phyloP scores from a whole-genome alignment of 805 yeast genomes.

The Hagleromyces aurorensis region DNA sequence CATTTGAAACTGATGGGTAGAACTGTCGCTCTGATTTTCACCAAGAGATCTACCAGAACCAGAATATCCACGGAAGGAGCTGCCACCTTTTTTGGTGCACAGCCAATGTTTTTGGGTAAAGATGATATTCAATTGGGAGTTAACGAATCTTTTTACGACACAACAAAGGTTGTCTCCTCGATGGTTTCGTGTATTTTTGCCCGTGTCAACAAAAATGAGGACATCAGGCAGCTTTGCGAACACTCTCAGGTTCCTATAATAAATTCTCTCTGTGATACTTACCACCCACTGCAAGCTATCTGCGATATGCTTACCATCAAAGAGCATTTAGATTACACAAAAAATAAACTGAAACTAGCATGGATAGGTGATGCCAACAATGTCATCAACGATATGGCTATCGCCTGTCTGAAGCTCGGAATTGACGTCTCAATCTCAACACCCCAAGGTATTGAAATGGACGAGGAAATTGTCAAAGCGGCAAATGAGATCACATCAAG shows the following conservation, averaged over 20 bases:
- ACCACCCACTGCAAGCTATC: slow-evolving; percentile 93
- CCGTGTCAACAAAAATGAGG: slow-evolving; percentile 81
- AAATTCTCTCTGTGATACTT: slow-evolving; percentile 86
- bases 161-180: slow-evolving; percentile 81
- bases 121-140: slow-evolving; percentile 96
- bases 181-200: slow-evolving; percentile 98
- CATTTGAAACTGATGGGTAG: slow-evolving; percentile 63
- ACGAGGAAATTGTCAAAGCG: slow-evolving; percentile 41
- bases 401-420: slow-evolving; percentile 80
- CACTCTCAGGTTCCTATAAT: slow-evolving; percentile 86
- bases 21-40: slow-evolving; percentile 73
- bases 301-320: slow-evolving; percentile 83
- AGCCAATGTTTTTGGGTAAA: slow-evolving; percentile 92
- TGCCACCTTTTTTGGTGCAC: slow-evolving; percentile 85
- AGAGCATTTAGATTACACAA: slow-evolving; percentile 56
- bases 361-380: slow-evolving; percentile 98
- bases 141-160: slow-evolving; percentile 84
- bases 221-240: slow-evolving; percentile 67
- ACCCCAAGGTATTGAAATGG: slow-evolving; percentile 66
- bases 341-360: slow-evolving; percentile 60
- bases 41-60: slow-evolving; percentile 92
- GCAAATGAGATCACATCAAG: slow-evolving; percentile 48
- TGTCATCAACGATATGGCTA: slow-evolving; percentile 86
- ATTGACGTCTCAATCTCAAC: slow-evolving; percentile 79
- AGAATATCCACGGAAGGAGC: slow-evolving; percentile 94